Percentiles rank a stretch among this genome's conserved stretches.
These are phyloP conservation scores for Cladochytrium replicatum DNA, from an alignment of 192 early-diverging fungal species.

Conservation along the genomic window DNA sequence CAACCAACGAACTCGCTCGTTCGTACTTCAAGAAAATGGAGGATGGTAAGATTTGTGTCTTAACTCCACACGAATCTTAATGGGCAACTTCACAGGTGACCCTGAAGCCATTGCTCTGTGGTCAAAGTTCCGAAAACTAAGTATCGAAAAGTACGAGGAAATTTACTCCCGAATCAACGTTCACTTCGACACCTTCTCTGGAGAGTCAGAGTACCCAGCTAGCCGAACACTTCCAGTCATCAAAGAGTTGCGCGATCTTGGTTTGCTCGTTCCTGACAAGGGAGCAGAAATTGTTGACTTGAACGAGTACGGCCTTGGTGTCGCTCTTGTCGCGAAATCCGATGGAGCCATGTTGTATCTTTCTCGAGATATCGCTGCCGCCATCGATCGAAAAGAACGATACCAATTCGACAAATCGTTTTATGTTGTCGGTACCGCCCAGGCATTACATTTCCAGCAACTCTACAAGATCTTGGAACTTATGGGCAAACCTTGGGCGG, in stretches of 20 bases:
- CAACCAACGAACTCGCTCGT: slow-evolving; percentile 82
- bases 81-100: slow-evolving; percentile 46
- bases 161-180: slow-evolving; percentile 86
- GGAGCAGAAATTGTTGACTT: slow-evolving; percentile 86
- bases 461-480: slow-evolving; percentile 87
- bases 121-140: slow-evolving; percentile 79
- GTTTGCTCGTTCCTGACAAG: slow-evolving; percentile 61
- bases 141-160: slow-evolving; percentile 84
- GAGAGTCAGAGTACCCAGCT: slow-evolving; percentile 79
- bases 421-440: slow-evolving; percentile 85
- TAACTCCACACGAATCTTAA: slow-evolving; percentile 2
- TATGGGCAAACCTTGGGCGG: slow-evolving; percentile 71
- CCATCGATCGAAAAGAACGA: slow-evolving; percentile 75
- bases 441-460: slow-evolving; percentile 87
- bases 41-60: slow-evolving; percentile 37
- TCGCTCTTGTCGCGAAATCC: slow-evolving; percentile 73
- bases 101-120: slow-evolving; percentile 68
- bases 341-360: slow-evolving; percentile 91
- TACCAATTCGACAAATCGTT: slow-evolving; percentile 87
- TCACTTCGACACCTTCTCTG: slow-evolving; percentile 89
- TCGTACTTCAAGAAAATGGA: slow-evolving; percentile 92
- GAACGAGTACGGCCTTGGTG: slow-evolving; percentile 70
- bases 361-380: slow-evolving; percentile 94
- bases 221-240: slow-evolving; percentile 63
- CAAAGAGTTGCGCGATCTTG: slow-evolving; percentile 58